phyloP scores from a whole-genome alignment of 2,329 filamentous ascomycete genomes.

The Pseudogymnoascus sp. region DNA sequence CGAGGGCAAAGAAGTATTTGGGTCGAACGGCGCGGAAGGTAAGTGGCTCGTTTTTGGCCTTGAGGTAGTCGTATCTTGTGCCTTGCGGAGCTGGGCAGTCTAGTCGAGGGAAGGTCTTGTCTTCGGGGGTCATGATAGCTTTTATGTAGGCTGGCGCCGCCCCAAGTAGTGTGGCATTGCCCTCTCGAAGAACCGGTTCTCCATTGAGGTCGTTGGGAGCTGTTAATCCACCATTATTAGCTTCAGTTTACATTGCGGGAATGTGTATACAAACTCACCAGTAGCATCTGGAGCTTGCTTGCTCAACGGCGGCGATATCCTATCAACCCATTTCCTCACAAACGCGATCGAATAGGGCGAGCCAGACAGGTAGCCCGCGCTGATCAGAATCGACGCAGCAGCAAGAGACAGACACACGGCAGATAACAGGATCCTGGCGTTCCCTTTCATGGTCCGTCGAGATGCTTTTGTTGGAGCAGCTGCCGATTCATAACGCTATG shows the following conservation, averaged over 20 bases:
- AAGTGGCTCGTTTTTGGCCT: not conserved
- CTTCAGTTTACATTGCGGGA: not conserved
- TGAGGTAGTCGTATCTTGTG: conserved; percentile 10
- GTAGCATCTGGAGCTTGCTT: not conserved
- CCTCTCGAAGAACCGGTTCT: not conserved
- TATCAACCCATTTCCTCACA: not conserved
- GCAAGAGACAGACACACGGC: not conserved
- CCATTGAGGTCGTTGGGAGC: not conserved
- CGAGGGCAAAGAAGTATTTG: conserved; percentile 43
- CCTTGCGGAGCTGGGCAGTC: not conserved
- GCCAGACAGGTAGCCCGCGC: not conserved
- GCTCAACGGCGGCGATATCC: not conserved
- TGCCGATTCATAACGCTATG: not conserved
- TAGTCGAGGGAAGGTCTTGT: not conserved
- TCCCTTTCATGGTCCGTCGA: not conserved
- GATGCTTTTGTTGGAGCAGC: not conserved
- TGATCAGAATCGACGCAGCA: not conserved
- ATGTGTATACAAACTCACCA: not conserved
- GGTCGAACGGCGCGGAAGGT: not conserved
- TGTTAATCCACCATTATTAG: not conserved
- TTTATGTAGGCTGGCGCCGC: not conserved
- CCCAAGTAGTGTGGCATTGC: not conserved
- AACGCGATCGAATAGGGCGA: not conserved
- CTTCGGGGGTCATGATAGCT: conserved; percentile 8
- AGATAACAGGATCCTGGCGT: not conserved